Base-by-base conservation (phyloP, 257 asterid genomes). In the Solanum rostratum region DNA sequence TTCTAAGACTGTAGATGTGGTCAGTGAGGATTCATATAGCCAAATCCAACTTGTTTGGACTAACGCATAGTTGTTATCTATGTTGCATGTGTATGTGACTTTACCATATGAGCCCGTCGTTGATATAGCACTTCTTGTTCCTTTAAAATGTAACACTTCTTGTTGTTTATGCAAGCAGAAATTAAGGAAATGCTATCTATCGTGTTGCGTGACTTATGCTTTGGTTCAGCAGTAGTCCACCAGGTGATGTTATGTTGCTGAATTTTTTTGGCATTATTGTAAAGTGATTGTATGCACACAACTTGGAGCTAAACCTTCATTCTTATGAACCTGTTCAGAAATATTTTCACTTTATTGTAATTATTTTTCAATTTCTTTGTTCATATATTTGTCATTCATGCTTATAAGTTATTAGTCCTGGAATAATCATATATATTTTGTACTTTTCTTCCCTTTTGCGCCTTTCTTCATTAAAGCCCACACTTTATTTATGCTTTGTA, bases 221-320 rank as follows among this genome's bases (percentile, higher is more conserved):
- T 97, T 89, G 90, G 92, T 89, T 88, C 94, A 82, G 97, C 97
- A 30, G 98, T 97, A 84, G 93, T 94, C 83, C 99, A 97, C 92
- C 99, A 97, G 99, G 98, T 96, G 81, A 85, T 52, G 63, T 41
- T 83, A 24, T n/a, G 84, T 84, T 71, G 59, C 65, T 82, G 71
- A 33, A 70, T 59, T 52, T 79, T 83, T 85, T 33, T 19, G 83
- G 46, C 19, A 86, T 71, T 63, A 52, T 82, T 66, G 84, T 54
- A 71, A 80, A 54, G 50, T 50, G 13, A 66, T 68, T 46, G 46
- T 5, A 50, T 78, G 46, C 22, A 50, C 82, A 50, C 29, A 50
- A 78, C 63, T 78, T 10, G 30, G 11, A 15, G 43, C 16, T 0
- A 50, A 78, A 29, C 63, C 82, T 50, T 78, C 63, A 50, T 50